Conservation (phyloP, 345 rosid species). For the Eucalyptus regnans region DNA sequence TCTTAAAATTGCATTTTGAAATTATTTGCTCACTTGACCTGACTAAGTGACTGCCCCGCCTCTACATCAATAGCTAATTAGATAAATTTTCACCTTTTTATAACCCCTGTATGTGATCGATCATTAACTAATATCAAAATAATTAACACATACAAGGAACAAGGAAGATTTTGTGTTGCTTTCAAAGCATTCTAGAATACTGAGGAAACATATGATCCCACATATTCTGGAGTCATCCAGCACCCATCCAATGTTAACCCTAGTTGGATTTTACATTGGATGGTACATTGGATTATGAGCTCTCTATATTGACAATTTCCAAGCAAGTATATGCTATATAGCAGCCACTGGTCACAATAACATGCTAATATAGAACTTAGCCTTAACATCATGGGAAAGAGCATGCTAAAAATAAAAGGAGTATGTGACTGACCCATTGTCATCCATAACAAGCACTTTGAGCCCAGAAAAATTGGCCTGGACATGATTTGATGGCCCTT, state of each 20-base stretch:
- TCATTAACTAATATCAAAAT: not conserved
- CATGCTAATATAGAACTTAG: not conserved
- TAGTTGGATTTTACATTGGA: not conserved
- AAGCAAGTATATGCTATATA: not conserved
- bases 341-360: not conserved
- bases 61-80: not conserved
- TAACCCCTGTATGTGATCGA: not conserved
- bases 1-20: not conserved
- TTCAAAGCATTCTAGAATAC: not conserved
- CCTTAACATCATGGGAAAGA: not conserved
- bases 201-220: not conserved
- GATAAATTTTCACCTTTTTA: not conserved
- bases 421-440: slow-evolving; percentile 52
- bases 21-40: not conserved
- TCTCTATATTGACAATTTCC: not conserved
- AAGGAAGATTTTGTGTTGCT: not conserved
- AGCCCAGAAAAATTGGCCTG: slow-evolving; percentile 67
- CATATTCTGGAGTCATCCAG: not conserved
- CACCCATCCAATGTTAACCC: not conserved
- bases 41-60: not conserved
- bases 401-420: not conserved
- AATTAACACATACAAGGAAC: not conserved
- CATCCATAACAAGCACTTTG: slow-evolving; percentile 92
- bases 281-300: not conserved
- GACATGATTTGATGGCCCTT: slow-evolving; percentile 27